These are phyloP conservation scores for Entomortierella parvispora DNA, from an alignment of 192 early-diverging fungal genomes.

Conservation along the genomic window DNA sequence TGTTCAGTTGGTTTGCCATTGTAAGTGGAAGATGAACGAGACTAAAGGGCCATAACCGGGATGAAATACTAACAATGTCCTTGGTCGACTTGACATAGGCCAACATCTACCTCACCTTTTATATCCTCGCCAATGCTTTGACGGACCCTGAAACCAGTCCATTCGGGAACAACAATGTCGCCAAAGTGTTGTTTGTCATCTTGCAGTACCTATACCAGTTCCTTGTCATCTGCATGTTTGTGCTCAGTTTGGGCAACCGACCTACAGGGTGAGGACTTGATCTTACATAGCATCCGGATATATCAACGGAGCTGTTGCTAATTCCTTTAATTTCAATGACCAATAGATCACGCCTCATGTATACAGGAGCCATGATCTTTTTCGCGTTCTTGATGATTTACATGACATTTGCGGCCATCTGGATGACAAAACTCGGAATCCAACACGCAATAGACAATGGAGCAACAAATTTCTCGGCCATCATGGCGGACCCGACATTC, in stretches of 20 bases:
- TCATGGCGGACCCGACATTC: constrained; percentile 66
- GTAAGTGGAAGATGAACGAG: constrained; percentile 51
- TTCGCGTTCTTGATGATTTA: constrained; percentile 86
- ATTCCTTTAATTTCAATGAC: background rate
- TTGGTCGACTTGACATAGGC: too few species aligned
- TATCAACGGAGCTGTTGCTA: too few species aligned
- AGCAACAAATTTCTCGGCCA: constrained; percentile 49
- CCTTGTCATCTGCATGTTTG: constrained; percentile 82
- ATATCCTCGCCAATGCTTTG: constrained; percentile 69
- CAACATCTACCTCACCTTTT: constrained; percentile 88
- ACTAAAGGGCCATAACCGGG: too few species aligned
- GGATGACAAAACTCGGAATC: constrained; percentile 64
- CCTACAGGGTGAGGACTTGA: constrained; percentile 73
- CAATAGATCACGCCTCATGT: constrained; percentile 71
- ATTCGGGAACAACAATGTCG: constrained; percentile 61
- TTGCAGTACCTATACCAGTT: constrained; percentile 80
- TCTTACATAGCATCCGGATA: too few species aligned
- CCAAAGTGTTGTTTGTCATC: constrained; percentile 71
- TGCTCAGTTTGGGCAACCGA: constrained; percentile 89
- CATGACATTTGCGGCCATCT: constrained; percentile 80
- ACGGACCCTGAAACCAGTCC: constrained; percentile 59
- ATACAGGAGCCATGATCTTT: constrained; percentile 73
- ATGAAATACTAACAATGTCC: too few species aligned
- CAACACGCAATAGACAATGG: constrained; percentile 50
- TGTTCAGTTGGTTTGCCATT: constrained; percentile 82